Conservation (phyloP, 805 yeast species). For the Candida incommunis region DNA sequence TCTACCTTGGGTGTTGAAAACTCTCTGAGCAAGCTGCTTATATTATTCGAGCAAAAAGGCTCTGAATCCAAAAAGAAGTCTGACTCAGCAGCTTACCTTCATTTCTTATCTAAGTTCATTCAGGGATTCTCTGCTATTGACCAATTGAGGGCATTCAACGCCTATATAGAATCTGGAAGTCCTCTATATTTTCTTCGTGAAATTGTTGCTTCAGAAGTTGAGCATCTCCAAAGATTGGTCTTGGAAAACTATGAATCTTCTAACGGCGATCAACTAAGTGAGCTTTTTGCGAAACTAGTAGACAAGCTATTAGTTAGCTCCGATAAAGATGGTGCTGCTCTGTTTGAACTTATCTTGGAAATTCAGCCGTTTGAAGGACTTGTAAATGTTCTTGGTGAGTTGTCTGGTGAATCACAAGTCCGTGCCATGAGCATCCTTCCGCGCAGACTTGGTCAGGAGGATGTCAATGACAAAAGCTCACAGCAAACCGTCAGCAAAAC, state of each 20-base stretch:
- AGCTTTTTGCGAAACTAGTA: conserved; percentile 12
- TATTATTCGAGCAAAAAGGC: conserved; percentile 71
- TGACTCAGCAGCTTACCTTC: conserved; percentile 55
- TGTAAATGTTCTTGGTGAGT: conserved; percentile 41
- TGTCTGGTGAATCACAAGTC: conserved; percentile 14
- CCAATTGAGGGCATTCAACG: conserved; percentile 24
- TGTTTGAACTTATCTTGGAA: conserved; percentile 48
- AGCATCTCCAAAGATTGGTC: background rate
- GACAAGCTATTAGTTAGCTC: conserved; percentile 11
- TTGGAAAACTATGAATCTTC: background rate
- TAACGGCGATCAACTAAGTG: conserved; percentile 1
- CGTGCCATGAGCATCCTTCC: background rate
- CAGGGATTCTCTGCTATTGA: conserved; percentile 54
- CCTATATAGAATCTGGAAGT: conserved; percentile 11
- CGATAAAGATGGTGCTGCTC: conserved; percentile 21
- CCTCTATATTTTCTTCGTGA: background rate
- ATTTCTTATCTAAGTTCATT: conserved; percentile 58
- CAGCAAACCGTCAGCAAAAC: background rate
- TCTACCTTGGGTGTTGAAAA: conserved; percentile 54
- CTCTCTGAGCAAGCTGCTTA: conserved; percentile 59
- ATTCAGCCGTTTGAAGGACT: conserved; percentile 66
- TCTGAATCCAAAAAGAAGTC: conserved; percentile 40
- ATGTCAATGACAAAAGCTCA: conserved; percentile 21
- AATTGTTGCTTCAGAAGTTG: background rate
- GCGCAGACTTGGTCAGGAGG: conserved; percentile 14